Evolutionary conservation across 805 yeast genomes (phyloP).

Genomic region (Metschnikowia sp.): DNA sequence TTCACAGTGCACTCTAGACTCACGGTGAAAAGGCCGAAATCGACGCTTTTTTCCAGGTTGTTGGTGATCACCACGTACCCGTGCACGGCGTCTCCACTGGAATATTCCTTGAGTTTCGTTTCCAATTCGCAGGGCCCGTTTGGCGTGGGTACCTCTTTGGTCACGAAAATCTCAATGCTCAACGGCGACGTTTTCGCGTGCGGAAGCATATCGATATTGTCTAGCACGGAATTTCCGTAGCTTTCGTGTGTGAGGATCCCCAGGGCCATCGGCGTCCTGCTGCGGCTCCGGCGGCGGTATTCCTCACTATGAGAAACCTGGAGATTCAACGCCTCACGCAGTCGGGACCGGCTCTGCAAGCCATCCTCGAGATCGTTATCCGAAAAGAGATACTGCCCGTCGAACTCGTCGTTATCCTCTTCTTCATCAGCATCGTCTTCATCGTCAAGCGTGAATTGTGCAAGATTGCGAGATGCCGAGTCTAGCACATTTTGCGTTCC

Average conservation of each 20-base stretch:
- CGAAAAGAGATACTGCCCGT: constrained; percentile 17
- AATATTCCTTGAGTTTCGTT: constrained; percentile 43
- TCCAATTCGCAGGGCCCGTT: constrained; percentile 38
- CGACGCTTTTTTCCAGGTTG: constrained; percentile 40
- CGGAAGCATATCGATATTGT: constrained; percentile 49
- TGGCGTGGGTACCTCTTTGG: constrained; percentile 51
- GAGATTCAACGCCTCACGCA: constrained; percentile 1
- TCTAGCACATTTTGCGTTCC: constrained; percentile 9
- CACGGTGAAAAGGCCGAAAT: constrained; percentile 41
- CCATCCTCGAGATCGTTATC: constrained; percentile 18
- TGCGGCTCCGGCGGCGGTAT: background rate
- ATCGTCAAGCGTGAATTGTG: constrained; percentile 1
- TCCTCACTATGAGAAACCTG: background rate
- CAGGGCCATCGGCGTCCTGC: constrained; percentile 1
- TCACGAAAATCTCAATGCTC: constrained; percentile 47
- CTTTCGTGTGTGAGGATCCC: constrained; percentile 15
- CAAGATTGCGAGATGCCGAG: constrained; percentile 10
- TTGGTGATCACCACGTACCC: constrained; percentile 49
- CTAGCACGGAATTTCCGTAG: constrained; percentile 47
- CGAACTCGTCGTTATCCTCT: constrained; percentile 11
- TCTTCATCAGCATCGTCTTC: constrained; percentile 2
- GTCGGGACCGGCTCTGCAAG: constrained; percentile 9
- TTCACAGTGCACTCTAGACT: constrained; percentile 35
- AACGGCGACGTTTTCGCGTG: constrained; percentile 40
- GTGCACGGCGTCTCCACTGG: constrained; percentile 40